Evolutionary conservation across 768 basidiomycete species (phyloP).

Genomic region (Cyclocybe cylindracea): DNA sequence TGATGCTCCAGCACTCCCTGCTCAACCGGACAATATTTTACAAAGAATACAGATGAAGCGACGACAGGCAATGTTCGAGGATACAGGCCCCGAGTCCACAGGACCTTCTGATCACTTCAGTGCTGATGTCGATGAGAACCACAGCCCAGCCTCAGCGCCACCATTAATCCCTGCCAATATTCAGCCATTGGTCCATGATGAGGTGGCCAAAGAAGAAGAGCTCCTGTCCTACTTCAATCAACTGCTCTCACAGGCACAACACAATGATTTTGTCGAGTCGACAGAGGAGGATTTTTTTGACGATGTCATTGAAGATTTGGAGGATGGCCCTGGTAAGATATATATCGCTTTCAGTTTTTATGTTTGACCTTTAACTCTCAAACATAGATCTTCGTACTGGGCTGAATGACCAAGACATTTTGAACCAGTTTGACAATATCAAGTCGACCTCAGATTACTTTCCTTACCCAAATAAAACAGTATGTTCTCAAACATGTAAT

Average conservation of each 20-base stretch:
- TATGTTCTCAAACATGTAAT: no score
- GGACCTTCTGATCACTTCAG: no score
- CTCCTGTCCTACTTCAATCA: not conserved
- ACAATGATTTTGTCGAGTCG: not conserved
- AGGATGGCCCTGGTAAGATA: no score
- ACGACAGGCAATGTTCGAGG: no score
- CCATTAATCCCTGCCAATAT: not conserved
- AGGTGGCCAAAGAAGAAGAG: not conserved
- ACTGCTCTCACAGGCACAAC: constrained; percentile 1
- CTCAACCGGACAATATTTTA: no score
- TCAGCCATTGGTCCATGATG: not conserved
- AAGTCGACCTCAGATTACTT: constrained; percentile 1
- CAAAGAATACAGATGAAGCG: no score
- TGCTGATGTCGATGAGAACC: no score
- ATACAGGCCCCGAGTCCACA: no score
- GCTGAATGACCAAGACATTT: not conserved
- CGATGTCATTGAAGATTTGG: not conserved
- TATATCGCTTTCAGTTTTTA: no score
- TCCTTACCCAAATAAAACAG: constrained; percentile 5
- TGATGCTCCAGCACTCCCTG: no score
- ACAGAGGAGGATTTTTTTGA: not conserved
- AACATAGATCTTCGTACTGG: no score
- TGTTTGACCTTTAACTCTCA: no score
- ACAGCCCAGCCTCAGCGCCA: not conserved
- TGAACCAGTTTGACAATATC: not conserved